These are phyloP conservation scores for Millerozyma miso DNA, from an alignment of 805 yeast species.

Conservation along the genomic window DNA sequence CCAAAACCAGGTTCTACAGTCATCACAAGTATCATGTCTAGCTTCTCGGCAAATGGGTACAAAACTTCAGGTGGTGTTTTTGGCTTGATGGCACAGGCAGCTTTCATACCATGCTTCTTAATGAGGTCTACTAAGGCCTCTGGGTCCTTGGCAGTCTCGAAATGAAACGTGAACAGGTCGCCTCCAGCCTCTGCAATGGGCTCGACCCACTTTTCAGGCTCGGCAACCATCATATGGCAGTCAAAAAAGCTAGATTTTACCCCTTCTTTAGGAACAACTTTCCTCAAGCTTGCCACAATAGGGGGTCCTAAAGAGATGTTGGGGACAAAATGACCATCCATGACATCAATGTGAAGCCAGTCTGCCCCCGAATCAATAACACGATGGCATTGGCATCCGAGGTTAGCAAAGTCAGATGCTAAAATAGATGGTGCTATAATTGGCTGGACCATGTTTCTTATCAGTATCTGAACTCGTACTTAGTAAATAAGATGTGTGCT, in stretches of 20 bases:
- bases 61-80: conserved; percentile 83
- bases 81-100: conserved; percentile 93
- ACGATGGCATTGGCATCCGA: conserved; percentile 82
- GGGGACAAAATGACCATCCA: conserved; percentile 99
- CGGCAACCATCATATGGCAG: conserved; percentile 97
- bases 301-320: conserved; percentile 94
- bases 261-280: conserved; percentile 65
- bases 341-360: conserved; percentile 97
- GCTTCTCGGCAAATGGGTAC: conserved; percentile 64
- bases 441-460: conserved; percentile 59
- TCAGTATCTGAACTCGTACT: background rate
- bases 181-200: conserved; percentile 93
- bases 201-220: conserved; percentile 91
- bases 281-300: conserved; percentile 71
- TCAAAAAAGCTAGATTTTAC: conserved; percentile 62
- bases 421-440: conserved; percentile 92
- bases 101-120: conserved; percentile 79
- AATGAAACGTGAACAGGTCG: conserved; percentile 93
- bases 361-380: conserved; percentile 82
- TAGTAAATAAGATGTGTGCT: background rate
- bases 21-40: conserved; percentile 97
- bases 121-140: conserved; percentile 68
- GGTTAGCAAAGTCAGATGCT: conserved; percentile 85
- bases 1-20: conserved; percentile 99
- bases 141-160: conserved; percentile 85